These are phyloP conservation scores for Cucurbita maxima DNA, from an alignment of 306 rosid species.

Conservation along the genomic window DNA sequence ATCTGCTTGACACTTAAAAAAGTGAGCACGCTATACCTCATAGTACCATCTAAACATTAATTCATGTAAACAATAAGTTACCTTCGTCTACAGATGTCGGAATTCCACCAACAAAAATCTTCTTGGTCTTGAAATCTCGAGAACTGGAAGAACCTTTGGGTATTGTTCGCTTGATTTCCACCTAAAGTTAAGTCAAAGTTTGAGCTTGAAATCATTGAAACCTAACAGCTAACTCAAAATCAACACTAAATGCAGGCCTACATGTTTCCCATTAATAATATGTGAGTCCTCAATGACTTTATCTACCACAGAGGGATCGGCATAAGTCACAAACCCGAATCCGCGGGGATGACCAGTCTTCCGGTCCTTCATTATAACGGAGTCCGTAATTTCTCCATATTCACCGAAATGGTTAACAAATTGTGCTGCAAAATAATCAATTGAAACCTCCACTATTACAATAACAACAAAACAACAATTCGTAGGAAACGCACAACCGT, in stretches of 20 bases:
- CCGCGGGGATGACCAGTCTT: constrained; percentile 92
- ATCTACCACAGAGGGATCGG: constrained; percentile 75
- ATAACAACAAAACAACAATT: not conserved
- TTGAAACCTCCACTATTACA: not conserved
- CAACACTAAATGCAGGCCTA: constrained; percentile 20
- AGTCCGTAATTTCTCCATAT: constrained; percentile 77
- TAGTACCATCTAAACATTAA: constrained; percentile 1
- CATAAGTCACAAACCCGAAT: constrained; percentile 81
- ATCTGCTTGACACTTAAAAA: constrained; percentile 58
- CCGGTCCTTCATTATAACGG: constrained; percentile 90
- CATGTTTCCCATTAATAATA: constrained; percentile 73
- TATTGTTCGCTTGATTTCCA: constrained; percentile 92
- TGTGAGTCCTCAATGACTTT: constrained; percentile 71
- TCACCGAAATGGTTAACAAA: constrained; percentile 71
- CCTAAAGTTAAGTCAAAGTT: constrained; percentile 22
- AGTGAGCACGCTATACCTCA: constrained; percentile 62
- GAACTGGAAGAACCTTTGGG: constrained; percentile 75
- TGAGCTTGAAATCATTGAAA: not conserved
- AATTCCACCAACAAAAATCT: constrained; percentile 88
- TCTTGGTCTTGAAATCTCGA: constrained; percentile 81
- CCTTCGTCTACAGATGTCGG: constrained; percentile 84
- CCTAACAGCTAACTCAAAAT: constrained; percentile 13
- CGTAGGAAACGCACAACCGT: not conserved
- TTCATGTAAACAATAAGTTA: constrained; percentile 14
- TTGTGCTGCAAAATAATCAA: constrained; percentile 45